phyloP scores from a whole-genome alignment of 805 yeast species.

The Metschnikowia gelsemii region DNA sequence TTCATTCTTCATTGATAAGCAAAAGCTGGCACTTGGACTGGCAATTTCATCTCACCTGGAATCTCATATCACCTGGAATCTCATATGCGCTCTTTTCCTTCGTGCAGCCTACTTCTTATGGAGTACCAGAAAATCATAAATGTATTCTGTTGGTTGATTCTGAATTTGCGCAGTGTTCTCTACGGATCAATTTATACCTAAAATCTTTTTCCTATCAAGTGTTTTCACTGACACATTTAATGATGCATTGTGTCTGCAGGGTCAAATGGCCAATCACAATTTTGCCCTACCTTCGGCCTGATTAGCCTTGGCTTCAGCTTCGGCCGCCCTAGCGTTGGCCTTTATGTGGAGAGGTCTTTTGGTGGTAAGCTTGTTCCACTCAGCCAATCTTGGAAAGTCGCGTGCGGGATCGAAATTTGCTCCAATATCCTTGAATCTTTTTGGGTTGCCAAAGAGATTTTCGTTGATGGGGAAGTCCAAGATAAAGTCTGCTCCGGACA shows the following conservation, averaged over 20 bases:
- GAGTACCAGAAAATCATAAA: too few species aligned
- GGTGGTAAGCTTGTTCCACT: slow-evolving; percentile 20
- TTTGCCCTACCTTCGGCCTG: too few species aligned
- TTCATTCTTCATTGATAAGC: too few species aligned
- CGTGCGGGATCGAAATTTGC: slow-evolving; percentile 8
- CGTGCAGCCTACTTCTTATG: too few species aligned
- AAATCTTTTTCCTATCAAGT: too few species aligned
- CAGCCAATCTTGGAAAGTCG: slow-evolving; percentile 18
- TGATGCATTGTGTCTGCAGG: not conserved
- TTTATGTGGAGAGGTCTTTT: slow-evolving; percentile 14
- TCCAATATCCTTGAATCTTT: slow-evolving; percentile 11
- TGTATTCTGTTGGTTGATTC: too few species aligned
- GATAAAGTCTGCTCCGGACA: slow-evolving; percentile 41
- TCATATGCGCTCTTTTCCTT: too few species aligned
- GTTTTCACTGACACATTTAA: too few species aligned
- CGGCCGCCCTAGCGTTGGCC: slow-evolving; percentile 9
- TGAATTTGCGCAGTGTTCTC: not conserved
- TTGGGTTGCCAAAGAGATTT: slow-evolving; percentile 17
- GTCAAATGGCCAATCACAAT: not conserved
- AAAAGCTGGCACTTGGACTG: too few species aligned
- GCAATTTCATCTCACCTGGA: too few species aligned
- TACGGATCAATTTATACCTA: too few species aligned
- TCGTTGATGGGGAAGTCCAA: slow-evolving; percentile 34
- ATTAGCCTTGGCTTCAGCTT: slow-evolving; percentile 6
- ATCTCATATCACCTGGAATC: too few species aligned